These are phyloP conservation scores for Croton setiger DNA, from an alignment of 441 rosid genomes.

Conservation along the genomic window DNA sequence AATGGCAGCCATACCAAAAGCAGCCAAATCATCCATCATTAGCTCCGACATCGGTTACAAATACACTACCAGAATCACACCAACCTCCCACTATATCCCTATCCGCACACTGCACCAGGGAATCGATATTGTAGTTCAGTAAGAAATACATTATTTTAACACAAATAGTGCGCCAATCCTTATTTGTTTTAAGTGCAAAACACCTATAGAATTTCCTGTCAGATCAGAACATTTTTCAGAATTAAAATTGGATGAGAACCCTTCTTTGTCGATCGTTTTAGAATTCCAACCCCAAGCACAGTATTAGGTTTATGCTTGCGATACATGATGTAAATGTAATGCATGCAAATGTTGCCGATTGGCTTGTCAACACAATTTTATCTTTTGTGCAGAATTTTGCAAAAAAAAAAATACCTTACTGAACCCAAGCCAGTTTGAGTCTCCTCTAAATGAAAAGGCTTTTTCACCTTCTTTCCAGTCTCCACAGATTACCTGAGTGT, in stretches of 20 bases:
- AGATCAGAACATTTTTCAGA: neutral
- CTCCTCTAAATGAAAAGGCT: constrained; percentile 60
- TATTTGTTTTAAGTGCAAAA: neutral
- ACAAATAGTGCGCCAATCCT: neutral
- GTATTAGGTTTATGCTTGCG: neutral
- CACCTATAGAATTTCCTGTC: neutral
- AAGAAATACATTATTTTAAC: neutral
- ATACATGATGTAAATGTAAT: neutral
- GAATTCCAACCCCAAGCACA: neutral
- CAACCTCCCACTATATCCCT: constrained; percentile 61
- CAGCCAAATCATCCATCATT: constrained; percentile 16
- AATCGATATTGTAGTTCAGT: neutral
- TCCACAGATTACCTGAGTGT: constrained; percentile 55
- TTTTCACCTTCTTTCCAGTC: constrained; percentile 38
- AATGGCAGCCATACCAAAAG: constrained; percentile 11
- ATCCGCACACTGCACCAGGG: constrained; percentile 34
- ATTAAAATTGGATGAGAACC: neutral
- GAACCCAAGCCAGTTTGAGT: constrained; percentile 73
- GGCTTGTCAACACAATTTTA: neutral
- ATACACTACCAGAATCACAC: constrained; percentile 63
- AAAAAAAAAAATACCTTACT: constrained; percentile 39
- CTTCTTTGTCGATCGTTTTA: neutral
- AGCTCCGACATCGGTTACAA: constrained; percentile 45
- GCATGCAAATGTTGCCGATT: neutral
- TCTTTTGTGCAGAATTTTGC: neutral